Evolutionary conservation across 805 yeast species (phyloP).

Genomic region (Yamadazyma philogaea): DNA sequence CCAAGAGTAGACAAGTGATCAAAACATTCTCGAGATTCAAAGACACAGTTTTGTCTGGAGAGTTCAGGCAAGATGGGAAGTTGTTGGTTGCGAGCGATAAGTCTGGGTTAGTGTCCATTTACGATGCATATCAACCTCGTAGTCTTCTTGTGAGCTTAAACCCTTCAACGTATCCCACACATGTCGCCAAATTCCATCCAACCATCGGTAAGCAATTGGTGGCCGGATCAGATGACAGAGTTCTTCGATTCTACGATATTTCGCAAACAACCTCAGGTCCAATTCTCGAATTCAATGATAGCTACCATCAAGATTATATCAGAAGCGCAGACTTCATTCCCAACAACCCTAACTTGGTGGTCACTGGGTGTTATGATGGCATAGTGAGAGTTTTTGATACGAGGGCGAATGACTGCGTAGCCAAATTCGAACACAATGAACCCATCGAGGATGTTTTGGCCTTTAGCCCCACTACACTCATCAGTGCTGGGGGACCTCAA

Average conservation of each 20-base stretch:
- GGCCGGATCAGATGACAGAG: conserved; percentile 89
- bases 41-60: conserved; percentile 89
- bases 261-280: conserved; percentile 71
- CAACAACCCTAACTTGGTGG: conserved; percentile 69
- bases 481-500: conserved; percentile 76
- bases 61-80: conserved; percentile 88
- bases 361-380: conserved; percentile 95
- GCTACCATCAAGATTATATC: conserved; percentile 84
- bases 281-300: conserved; percentile 52
- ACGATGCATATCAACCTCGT: conserved; percentile 78
- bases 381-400: conserved; percentile 79
- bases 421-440: conserved; percentile 60
- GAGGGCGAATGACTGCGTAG: conserved; percentile 57
- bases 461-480: conserved; percentile 68
- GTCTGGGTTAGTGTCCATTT: conserved; percentile 86
- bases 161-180: conserved; percentile 86
- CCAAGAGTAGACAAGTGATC: conserved; percentile 88
- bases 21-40: conserved; percentile 85
- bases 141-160: conserved; percentile 73
- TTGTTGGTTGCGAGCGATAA: conserved; percentile 93
- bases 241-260: conserved; percentile 85
- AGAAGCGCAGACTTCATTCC: conserved; percentile 80
- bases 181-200: conserved; percentile 90
- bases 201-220: conserved; percentile 67
- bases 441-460: conserved; percentile 88